Conservation (phyloP, 345 rosid species). For the Gossypium rotundifolium region DNA sequence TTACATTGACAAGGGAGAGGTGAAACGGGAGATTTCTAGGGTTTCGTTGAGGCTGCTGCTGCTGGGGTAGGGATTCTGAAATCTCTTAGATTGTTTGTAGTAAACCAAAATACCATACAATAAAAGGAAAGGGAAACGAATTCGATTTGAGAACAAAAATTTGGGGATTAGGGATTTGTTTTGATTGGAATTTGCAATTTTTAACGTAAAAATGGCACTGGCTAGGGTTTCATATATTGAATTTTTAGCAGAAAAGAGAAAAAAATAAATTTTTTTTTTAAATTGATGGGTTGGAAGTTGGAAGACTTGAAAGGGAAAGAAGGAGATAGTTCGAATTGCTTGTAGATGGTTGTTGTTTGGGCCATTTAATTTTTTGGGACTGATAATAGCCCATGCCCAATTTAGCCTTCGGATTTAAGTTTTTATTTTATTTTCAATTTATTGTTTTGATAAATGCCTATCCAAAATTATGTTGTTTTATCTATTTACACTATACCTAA, state of each 20-base stretch:
- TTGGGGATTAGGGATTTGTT: background rate
- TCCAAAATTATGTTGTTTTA: too few relatives aligned
- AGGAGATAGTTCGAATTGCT: slow-evolving; percentile 3
- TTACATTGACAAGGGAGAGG: background rate
- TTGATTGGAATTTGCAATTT: background rate
- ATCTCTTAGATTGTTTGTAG: background rate
- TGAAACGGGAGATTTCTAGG: slow-evolving; percentile 11
- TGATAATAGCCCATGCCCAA: background rate
- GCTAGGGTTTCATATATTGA: background rate
- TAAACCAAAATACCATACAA: background rate
- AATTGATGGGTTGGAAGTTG: background rate
- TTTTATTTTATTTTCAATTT: too few relatives aligned
- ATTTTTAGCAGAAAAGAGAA: background rate
- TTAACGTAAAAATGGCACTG: background rate
- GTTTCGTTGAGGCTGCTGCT: background rate
- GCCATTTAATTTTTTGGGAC: background rate
- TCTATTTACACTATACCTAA: too few relatives aligned
- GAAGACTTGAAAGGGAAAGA: background rate
- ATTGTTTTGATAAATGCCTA: too few relatives aligned
- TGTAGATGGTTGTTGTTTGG: background rate
- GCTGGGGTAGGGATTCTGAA: background rate
- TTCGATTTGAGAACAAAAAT: background rate
- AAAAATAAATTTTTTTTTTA: background rate
- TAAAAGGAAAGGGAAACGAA: background rate
- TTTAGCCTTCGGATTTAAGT: background rate